phyloP scores from a whole-genome alignment of 208 protist genomes.

The Leishmania gerbilli region DNA sequence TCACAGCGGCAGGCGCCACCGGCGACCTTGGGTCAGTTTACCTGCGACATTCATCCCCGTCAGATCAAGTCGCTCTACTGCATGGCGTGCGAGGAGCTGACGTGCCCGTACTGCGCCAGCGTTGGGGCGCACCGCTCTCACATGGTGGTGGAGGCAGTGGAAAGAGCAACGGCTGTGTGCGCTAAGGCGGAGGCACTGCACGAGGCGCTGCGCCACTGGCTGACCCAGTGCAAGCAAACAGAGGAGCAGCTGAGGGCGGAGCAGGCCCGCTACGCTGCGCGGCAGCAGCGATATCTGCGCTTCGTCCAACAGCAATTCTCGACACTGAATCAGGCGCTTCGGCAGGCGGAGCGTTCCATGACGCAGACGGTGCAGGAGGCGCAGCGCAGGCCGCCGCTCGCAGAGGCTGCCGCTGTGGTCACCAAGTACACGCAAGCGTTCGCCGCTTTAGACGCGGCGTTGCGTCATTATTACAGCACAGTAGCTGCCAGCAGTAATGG shows the following conservation, averaged over 20 bases:
- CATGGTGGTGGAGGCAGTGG: constrained; percentile 42
- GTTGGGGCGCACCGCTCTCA: constrained; percentile 61
- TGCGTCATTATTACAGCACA: constrained; percentile 34
- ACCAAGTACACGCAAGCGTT: constrained; percentile 46
- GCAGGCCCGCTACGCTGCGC: constrained; percentile 21
- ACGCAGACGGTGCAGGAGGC: constrained; percentile 20
- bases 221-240: constrained; percentile 41
- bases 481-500: background rate
- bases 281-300: constrained; percentile 26
- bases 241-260: constrained; percentile 44
- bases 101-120: constrained; percentile 73
- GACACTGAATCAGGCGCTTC: constrained; percentile 39
- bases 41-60: constrained; percentile 45
- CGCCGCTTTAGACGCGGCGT: constrained; percentile 29
- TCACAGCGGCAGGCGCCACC: constrained; percentile 8
- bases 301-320: constrained; percentile 33
- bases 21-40: constrained; percentile 28
- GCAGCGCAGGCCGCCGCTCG: constrained; percentile 35
- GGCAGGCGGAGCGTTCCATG: constrained; percentile 31
- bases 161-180: constrained; percentile 29
- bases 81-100: constrained; percentile 46
- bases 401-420: constrained; percentile 36
- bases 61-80: constrained; percentile 60
- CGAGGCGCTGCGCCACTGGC: constrained; percentile 48
- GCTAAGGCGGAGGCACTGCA: constrained; percentile 41